Evolutionary conservation across 2,329 filamentous ascomycete species (phyloP), one percentile per base, ranked within the genome.

Genomic region (Aureobasidium subglaciale): DNA sequence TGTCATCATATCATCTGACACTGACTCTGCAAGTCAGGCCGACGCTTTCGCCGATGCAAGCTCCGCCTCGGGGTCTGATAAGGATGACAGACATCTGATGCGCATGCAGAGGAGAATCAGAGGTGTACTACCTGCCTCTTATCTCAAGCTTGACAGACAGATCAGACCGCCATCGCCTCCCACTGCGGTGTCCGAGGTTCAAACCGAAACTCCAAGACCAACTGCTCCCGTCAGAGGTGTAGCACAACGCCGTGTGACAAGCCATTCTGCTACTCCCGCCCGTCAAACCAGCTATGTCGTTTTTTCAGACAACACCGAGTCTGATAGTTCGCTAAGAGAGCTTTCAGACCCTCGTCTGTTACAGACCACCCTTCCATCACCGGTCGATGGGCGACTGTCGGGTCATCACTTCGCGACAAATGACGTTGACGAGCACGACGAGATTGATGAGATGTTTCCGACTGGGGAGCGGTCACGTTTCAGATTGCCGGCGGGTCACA

Each of bases 61-160:
- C 60, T 54, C 56, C 24, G 63, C 63, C 5, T 63, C 62, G 25
- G 65, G 70, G 18, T 62, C 66, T 4, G 68, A 70, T 38, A 61
- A 65, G 5, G 65, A 63, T 24, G 65, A 70, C 15, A 60, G 57
- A 5, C 67, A 63, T 10, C 55, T 76, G 11, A 62, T 61, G 40
- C 61, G 65, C 30, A 70, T 71, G 37, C 64, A 67, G 9, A 73
- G 67, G 54, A 70, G 69, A 34, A 78, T 78, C 45, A 74, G 67
- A 63, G 75, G 75, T 11, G 75, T 78, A 7, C 63, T 78, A 16
- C 75, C 75, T 24, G 75, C 75, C 27, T 78, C 75, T 1, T 78
- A 75, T 73, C 61, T 78, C 49, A 74, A 70, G 49, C 69, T 78
- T 25, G 75, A 78, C 58, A 63, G 66, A n/a, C 67, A 72, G 35